Evolutionary conservation across 2,329 filamentous ascomycete species (phyloP).

Genomic region (Triangularia setosa): DNA sequence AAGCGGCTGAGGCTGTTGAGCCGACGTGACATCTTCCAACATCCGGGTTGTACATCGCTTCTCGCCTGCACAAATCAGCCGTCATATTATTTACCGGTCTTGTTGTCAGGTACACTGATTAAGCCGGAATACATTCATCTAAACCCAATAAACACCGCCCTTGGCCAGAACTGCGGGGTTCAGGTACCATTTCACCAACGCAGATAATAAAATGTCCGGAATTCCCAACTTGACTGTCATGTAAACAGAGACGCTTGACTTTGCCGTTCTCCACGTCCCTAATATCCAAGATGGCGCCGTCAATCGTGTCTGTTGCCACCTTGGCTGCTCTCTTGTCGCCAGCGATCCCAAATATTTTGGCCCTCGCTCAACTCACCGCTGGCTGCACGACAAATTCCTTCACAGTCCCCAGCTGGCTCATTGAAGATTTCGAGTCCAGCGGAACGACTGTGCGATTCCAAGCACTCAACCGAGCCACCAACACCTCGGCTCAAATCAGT

Average conservation of each 20-base stretch:
- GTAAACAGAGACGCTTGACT: not conserved
- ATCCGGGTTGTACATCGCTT: not conserved
- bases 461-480: constrained; percentile 25
- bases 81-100: constrained; percentile 3
- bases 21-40: not conserved
- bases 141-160: not conserved
- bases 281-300: not conserved
- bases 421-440: constrained; percentile 18
- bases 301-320: not conserved
- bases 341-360: not conserved
- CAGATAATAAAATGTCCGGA: not conserved
- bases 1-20: not conserved
- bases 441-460: constrained; percentile 12
- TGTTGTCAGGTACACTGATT: not conserved
- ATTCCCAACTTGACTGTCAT: not conserved
- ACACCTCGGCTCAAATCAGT: constrained; percentile 13
- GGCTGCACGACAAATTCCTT: constrained; percentile 27
- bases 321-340: not conserved
- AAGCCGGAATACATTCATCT: constrained; percentile 6
- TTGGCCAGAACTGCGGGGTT: not conserved
- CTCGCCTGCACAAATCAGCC: not conserved
- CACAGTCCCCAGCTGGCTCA: constrained; percentile 25
- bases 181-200: not conserved
- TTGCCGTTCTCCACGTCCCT: not conserved
- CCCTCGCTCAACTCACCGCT: not conserved